These are phyloP conservation scores for Candida schatavii DNA, from an alignment of 805 yeast species.

Conservation along the genomic window DNA sequence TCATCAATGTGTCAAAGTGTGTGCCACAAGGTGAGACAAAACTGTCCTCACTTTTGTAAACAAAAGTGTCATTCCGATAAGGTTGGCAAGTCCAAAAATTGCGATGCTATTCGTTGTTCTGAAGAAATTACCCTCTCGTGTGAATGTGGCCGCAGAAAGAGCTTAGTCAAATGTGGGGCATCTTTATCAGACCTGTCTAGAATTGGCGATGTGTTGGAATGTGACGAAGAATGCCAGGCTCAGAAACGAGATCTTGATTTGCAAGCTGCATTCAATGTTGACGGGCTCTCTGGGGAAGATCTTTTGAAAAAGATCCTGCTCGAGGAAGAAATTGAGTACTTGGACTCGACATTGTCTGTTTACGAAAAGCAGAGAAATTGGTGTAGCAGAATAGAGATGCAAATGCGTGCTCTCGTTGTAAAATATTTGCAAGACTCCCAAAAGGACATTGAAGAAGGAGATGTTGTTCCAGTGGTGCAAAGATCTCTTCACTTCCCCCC, in stretches of 20 bases:
- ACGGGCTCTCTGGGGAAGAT: conserved; percentile 9
- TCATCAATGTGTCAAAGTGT: conserved; percentile 48
- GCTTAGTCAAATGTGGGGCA: conserved; percentile 56
- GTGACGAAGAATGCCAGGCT: conserved; percentile 70
- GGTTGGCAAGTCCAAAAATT: conserved; percentile 28
- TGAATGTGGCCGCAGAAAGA: conserved; percentile 57
- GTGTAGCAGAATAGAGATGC: conserved; percentile 63
- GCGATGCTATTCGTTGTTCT: conserved; percentile 54
- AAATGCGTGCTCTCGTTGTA: conserved; percentile 48
- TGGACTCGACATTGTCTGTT: conserved; percentile 44
- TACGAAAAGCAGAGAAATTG: conserved; percentile 59
- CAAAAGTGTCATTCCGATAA: conserved; percentile 60
- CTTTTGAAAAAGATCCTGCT: background rate
- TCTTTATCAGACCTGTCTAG: conserved; percentile 29
- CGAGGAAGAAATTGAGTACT: conserved; percentile 34
- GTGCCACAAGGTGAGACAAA: conserved; percentile 51
- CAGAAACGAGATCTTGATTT: conserved; percentile 59
- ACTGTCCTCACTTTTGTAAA: conserved; percentile 70
- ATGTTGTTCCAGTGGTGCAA: conserved; percentile 15
- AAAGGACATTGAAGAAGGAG: conserved; percentile 17
- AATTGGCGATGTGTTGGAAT: conserved; percentile 44
- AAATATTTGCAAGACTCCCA: conserved; percentile 8
- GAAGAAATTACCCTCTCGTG: conserved; percentile 54
- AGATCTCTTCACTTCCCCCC: conserved; percentile 63
- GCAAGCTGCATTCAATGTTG: conserved; percentile 54